These are phyloP conservation scores for Dictyostelium citrinum DNA, from an alignment of 78 protist genomes.

Conservation along the genomic window DNA sequence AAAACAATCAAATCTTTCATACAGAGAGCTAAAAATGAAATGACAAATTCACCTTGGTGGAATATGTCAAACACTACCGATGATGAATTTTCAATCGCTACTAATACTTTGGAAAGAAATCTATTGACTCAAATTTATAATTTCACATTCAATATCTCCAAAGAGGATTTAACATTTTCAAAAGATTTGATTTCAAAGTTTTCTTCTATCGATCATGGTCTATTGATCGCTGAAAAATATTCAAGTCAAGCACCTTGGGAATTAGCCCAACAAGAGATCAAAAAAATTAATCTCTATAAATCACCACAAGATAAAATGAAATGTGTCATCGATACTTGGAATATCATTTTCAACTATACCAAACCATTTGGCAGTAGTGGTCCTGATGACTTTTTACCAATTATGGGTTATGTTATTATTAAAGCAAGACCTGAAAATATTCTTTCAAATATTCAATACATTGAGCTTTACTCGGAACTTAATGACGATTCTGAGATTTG, in stretches of 20 bases:
- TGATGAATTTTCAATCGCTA: slow-evolving; percentile 36
- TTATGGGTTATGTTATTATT: slow-evolving; percentile 64
- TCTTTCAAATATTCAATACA: slow-evolving; percentile 69
- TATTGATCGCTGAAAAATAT: slow-evolving; percentile 42
- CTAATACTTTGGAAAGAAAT: slow-evolving; percentile 35
- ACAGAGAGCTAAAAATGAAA: slow-evolving; percentile 13
- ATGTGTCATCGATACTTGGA: slow-evolving; percentile 75
- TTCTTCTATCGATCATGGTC: not conserved
- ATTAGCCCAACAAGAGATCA: slow-evolving; percentile 70
- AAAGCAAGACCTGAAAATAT: slow-evolving; percentile 71
- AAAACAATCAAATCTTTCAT: slow-evolving; percentile 15
- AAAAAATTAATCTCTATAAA: slow-evolving; percentile 61
- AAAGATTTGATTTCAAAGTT: slow-evolving; percentile 22
- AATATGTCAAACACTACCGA: slow-evolving; percentile 18
- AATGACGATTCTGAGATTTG: slow-evolving; percentile 47
- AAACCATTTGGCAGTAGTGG: slow-evolving; percentile 71
- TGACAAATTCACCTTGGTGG: slow-evolving; percentile 47
- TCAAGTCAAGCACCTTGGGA: slow-evolving; percentile 77
- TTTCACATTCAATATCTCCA: slow-evolving; percentile 31
- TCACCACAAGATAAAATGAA: slow-evolving; percentile 76
- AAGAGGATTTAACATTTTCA: slow-evolving; percentile 30
- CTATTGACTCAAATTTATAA: slow-evolving; percentile 63
- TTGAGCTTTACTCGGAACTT: not conserved
- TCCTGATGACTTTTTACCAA: slow-evolving; percentile 76
- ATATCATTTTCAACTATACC: slow-evolving; percentile 66